These are phyloP conservation scores for Penicillium sp. DNA, from an alignment of 2,329 filamentous ascomycete genomes.

Conservation along the genomic window DNA sequence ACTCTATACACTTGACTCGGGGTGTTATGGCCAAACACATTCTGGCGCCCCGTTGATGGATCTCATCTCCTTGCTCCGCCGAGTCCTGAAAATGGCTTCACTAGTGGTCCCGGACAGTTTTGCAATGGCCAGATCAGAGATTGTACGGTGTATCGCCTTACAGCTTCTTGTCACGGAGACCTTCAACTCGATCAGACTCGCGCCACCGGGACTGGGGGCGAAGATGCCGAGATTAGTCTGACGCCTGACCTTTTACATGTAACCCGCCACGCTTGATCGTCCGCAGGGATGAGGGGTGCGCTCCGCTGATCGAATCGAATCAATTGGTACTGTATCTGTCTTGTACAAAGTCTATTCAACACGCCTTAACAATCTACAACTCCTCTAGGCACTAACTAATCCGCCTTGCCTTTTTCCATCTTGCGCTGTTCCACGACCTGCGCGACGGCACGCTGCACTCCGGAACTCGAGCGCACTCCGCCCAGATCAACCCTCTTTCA, in stretches of 20 bases:
- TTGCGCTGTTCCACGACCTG: conserved; percentile 60
- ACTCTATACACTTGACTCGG: not conserved
- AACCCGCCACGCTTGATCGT: not conserved
- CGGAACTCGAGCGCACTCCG: conserved; percentile 70
- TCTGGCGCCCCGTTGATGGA: conserved; percentile 15
- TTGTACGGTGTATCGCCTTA: not conserved
- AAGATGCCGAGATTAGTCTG: not conserved
- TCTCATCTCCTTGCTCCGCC: conserved; percentile 21
- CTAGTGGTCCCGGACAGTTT: not conserved
- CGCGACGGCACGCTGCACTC: conserved; percentile 74
- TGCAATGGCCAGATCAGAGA: not conserved
- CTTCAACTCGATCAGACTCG: not conserved
- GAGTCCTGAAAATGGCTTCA: conserved; percentile 20
- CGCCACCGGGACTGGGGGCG: conserved; percentile 1
- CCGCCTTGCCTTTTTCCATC: conserved; percentile 19
- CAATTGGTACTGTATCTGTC: not conserved
- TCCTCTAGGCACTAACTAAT: no score
- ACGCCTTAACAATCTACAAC: no score
- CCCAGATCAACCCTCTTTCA: conserved; percentile 85
- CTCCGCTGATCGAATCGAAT: not conserved
- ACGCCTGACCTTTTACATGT: not conserved
- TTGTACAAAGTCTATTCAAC: not conserved
- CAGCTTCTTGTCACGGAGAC: not conserved
- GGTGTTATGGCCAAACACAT: not conserved
- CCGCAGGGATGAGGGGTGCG: not conserved